Base-by-base conservation (phyloP, 257 asterid species). In the Ehretia macrophylla region DNA sequence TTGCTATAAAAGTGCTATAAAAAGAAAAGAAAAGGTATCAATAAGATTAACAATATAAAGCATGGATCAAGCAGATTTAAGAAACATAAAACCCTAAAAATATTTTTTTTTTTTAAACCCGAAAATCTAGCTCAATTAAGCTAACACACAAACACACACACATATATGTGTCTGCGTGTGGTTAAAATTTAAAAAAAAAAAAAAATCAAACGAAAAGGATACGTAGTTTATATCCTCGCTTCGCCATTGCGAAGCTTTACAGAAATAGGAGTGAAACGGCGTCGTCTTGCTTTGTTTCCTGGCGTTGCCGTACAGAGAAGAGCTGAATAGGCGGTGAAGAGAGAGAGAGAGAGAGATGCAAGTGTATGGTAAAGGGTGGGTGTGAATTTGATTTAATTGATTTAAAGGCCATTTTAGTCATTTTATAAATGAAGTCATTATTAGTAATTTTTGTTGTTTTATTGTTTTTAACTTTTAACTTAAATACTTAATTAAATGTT, bases 161-260 rank as follows among this genome's bases (percentile, higher is more conserved):
- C 27, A 8, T 16, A n/a, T n/a, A 27, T 0, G 19, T 57, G 32
- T 21, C 19, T 37, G 32, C n/a, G 10, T 38, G 39, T 59, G 48
- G 64, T 32, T 14, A 59, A 42, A n/a, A n/a, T n/a, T n/a, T n/a
- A n/a, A n/a, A n/a, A n/a, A n/a, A n/a, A n/a, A n/a, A n/a, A n/a
- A n/a, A 64, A 17, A 22, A 35, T 11, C 27, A 50, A 39, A 22
- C 8, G 23, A 52, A 39, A 57, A 85, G 95, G 96, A 89, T 89
- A 93, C 97, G 99, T 77, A 93, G 73, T 79, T 93, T 93, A 67
- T 93, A 93, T 35, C 97, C 96, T 32, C 97, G 94, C 60, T 85
- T 85, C 65, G 90, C 90, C 97, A 93, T 93, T 68, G 47, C 11
- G 47, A 42, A 42, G 47, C 47, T 42, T 3, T 42, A 42, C 47